Percentiles rank a stretch among this genome's conserved stretches.
Conservation (phyloP, 768 basidiomycete genomes). For the Pholiota molesta region DNA sequence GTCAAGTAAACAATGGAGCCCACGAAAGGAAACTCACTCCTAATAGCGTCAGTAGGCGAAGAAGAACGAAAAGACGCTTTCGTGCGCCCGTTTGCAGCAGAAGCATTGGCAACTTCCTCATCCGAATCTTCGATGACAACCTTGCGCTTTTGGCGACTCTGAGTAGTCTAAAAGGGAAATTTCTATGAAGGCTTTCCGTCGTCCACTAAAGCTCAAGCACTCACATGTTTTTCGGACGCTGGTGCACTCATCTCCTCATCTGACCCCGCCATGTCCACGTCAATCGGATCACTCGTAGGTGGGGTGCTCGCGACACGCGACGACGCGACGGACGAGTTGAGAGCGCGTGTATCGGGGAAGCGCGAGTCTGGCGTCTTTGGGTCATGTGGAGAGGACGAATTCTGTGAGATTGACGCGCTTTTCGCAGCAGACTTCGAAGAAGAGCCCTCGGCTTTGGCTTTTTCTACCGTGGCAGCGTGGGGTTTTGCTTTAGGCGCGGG, state of each 20-base stretch:
- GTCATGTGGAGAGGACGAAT: conserved; percentile 33
- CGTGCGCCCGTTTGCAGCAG: conserved; percentile 19
- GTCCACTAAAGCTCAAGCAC: conserved; percentile 12
- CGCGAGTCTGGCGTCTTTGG: conserved; percentile 46
- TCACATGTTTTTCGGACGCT: conserved; percentile 34
- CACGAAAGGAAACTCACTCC: conserved; percentile 26
- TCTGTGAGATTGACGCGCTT: conserved; percentile 35
- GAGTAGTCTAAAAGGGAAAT: conserved; percentile 11
- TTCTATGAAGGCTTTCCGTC: not conserved
- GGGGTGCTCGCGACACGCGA: conserved; percentile 63
- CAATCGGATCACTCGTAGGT: conserved; percentile 77
- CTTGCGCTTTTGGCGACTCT: conserved; percentile 66
- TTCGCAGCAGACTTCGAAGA: conserved; percentile 12
- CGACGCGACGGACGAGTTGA: conserved; percentile 47
- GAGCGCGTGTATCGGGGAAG: conserved; percentile 25
- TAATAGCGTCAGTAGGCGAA: conserved; percentile 39
- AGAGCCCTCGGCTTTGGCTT: conserved; percentile 11
- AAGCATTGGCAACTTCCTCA: conserved; percentile 48
- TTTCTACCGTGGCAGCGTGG: conserved; percentile 10
- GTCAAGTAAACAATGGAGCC: not conserved
- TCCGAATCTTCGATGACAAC: conserved; percentile 72
- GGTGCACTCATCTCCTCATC: conserved; percentile 44
- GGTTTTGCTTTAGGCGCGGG: conserved; percentile 21
- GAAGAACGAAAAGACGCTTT: conserved; percentile 35
- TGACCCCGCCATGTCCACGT: conserved; percentile 71